Conservation (phyloP, 2,329 filamentous ascomycete species). For the Apiospora malaysiana region DNA sequence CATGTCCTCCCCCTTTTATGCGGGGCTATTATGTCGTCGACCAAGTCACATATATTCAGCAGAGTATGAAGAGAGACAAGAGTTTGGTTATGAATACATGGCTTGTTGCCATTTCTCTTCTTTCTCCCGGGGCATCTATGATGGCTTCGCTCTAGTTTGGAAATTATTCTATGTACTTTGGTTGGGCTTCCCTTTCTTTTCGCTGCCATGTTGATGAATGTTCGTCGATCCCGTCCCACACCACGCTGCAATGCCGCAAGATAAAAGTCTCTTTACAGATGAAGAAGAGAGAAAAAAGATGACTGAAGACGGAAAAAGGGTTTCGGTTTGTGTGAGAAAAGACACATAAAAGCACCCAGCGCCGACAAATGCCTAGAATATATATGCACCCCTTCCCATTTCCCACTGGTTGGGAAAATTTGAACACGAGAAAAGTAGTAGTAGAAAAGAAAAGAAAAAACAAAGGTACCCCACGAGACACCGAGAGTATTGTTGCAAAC, state of each 20-base stretch:
- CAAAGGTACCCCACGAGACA: background rate
- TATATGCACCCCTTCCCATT: background rate
- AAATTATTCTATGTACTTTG: slow-evolving; percentile 14
- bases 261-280: slow-evolving; percentile 9
- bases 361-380: slow-evolving; percentile 15
- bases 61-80: background rate
- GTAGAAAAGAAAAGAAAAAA: background rate
- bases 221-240: background rate
- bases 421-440: background rate
- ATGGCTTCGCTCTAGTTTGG: slow-evolving; percentile 12
- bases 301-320: background rate
- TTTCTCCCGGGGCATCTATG: background rate
- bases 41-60: background rate
- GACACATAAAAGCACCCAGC: slow-evolving; percentile 7
- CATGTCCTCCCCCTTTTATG: background rate
- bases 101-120: background rate
- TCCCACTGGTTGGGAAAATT: background rate
- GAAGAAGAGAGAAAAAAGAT: background rate
- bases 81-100: background rate
- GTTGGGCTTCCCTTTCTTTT: background rate
- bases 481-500: slow-evolving; percentile 14
- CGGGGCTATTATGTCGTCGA: background rate
- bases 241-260: slow-evolving; percentile 7
- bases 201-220: background rate
- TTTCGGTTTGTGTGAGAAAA: background rate